Evolutionary conservation across 257 asterid genomes (phyloP).

Genomic region (Solanum neorickii): DNA sequence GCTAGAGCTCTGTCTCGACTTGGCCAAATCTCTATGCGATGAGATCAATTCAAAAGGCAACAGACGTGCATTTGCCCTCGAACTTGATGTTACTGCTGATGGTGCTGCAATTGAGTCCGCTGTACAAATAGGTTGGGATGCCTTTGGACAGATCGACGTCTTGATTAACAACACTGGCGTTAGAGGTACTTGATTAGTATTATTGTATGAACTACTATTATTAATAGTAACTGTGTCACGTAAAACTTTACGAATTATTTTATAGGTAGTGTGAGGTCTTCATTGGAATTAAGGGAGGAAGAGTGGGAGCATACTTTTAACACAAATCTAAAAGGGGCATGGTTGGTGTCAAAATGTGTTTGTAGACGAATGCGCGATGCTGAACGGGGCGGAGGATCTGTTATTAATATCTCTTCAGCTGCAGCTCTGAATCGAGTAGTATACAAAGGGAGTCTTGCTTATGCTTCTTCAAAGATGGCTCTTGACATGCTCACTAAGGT

Average conservation of each 20-base stretch:
- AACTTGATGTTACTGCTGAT: conserved; percentile 32
- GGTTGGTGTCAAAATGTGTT: background rate
- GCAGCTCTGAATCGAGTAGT: background rate
- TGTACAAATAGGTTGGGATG: conserved; percentile 38
- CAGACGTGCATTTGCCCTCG: conserved; percentile 25
- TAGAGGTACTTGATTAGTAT: conserved; percentile 18
- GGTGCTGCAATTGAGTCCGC: conserved; percentile 19
- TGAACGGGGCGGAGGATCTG: background rate
- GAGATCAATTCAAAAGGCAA: background rate
- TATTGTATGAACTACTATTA: too few species aligned
- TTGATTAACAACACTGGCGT: conserved; percentile 48
- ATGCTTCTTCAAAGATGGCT: conserved; percentile 14
- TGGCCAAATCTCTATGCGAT: conserved; percentile 31
- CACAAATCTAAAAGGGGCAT: background rate
- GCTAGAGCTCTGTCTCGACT: conserved; percentile 25
- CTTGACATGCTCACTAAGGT: background rate
- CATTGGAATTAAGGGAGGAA: background rate
- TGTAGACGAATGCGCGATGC: background rate
- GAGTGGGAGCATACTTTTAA: background rate
- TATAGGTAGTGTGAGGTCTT: too few species aligned
- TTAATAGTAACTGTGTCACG: too few species aligned
- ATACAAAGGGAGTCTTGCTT: conserved; percentile 6
- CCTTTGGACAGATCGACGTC: conserved; percentile 37
- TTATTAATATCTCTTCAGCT: background rate
- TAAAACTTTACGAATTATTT: too few species aligned